These are phyloP conservation scores for Clohesyomyces aquaticus DNA, from an alignment of 495 filamentous ascomycete genomes.

Conservation along the genomic window DNA sequence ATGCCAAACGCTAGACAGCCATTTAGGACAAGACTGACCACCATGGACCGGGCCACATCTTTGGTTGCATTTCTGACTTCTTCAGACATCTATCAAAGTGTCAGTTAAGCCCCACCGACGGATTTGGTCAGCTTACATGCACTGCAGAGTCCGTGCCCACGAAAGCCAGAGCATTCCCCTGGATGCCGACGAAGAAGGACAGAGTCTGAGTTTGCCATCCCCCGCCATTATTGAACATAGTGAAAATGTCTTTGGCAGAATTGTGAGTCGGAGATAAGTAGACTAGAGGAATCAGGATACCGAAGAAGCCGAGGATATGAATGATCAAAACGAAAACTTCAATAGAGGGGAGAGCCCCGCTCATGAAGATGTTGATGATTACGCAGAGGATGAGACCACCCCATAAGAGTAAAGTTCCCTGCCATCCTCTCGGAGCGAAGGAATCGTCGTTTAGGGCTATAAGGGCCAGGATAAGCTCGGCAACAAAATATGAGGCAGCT, in stretches of 20 bases:
- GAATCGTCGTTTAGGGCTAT: slow-evolving; percentile 55
- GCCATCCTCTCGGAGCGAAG: slow-evolving; percentile 58
- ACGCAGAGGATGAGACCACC: slow-evolving; percentile 56
- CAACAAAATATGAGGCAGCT: slow-evolving; percentile 57
- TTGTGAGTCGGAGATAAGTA: slow-evolving; percentile 55
- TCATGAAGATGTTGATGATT: slow-evolving; percentile 61
- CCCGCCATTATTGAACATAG: slow-evolving; percentile 57
- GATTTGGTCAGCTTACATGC: slow-evolving; percentile 44
- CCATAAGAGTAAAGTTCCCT: slow-evolving; percentile 61
- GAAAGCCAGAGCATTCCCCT: slow-evolving; percentile 53
- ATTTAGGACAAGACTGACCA: slow-evolving; percentile 40
- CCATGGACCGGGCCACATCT: slow-evolving; percentile 41
- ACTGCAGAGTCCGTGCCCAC: slow-evolving; percentile 43
- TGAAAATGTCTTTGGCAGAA: slow-evolving; percentile 55
- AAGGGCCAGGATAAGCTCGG: slow-evolving; percentile 61
- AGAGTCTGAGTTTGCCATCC: slow-evolving; percentile 58
- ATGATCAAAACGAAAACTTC: slow-evolving; percentile 63
- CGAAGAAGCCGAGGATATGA: slow-evolving; percentile 67
- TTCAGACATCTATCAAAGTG: slow-evolving; percentile 41
- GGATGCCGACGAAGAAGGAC: slow-evolving; percentile 61
- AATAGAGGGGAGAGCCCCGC: slow-evolving; percentile 58
- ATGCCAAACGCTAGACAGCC: slow-evolving; percentile 38
- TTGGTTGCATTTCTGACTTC: slow-evolving; percentile 40
- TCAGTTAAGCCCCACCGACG: not conserved
- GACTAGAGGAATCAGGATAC: slow-evolving; percentile 62